A percentile compares a stretch with the other conserved stretches of the same genome.
phyloP scores from a whole-genome alignment of 371 early-diverging fungal species.

The Mucor saturninus region DNA sequence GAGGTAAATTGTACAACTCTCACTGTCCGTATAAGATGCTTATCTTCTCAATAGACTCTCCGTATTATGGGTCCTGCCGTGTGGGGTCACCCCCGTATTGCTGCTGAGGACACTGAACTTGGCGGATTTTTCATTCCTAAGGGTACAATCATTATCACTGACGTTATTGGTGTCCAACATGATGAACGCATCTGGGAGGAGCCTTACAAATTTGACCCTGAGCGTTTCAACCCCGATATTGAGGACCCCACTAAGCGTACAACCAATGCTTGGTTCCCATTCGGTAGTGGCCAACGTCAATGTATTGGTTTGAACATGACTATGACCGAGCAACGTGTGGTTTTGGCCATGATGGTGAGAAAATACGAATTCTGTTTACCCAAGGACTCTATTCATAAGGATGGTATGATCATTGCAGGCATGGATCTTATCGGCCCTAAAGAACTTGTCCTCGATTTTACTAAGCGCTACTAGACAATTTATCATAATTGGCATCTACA shows the following conservation, averaged over 20 bases:
- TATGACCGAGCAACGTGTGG: slow-evolving; percentile 54
- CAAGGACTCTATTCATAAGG: too few relatives aligned
- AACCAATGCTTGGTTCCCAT: slow-evolving; percentile 49
- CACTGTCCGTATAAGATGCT: too few relatives aligned
- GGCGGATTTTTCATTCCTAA: slow-evolving; percentile 49
- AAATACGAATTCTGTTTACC: too few relatives aligned
- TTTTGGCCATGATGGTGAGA: slow-evolving; percentile 40
- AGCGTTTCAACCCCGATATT: slow-evolving; percentile 48
- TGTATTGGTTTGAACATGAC: slow-evolving; percentile 63
- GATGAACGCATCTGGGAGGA: slow-evolving; percentile 44
- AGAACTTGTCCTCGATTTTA: too few relatives aligned
- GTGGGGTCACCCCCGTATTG: slow-evolving; percentile 8
- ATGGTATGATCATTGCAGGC: too few relatives aligned
- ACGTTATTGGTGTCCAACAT: slow-evolving; percentile 42
- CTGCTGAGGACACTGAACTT: slow-evolving; percentile 38
- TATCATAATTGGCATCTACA: too few relatives aligned
- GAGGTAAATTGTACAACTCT: slow-evolving; percentile 13
- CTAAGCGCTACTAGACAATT: too few relatives aligned
- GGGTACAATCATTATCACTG: slow-evolving; percentile 37
- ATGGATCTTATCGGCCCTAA: too few relatives aligned
- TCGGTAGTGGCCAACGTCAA: slow-evolving; percentile 52
- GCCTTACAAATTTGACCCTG: slow-evolving; percentile 55
- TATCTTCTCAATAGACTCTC: too few relatives aligned
- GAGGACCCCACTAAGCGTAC: slow-evolving; percentile 33
- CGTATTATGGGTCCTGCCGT: too few relatives aligned